These are phyloP conservation scores for Paulownia fortunei DNA, from an alignment of 257 asterid species.

Conservation along the genomic window DNA sequence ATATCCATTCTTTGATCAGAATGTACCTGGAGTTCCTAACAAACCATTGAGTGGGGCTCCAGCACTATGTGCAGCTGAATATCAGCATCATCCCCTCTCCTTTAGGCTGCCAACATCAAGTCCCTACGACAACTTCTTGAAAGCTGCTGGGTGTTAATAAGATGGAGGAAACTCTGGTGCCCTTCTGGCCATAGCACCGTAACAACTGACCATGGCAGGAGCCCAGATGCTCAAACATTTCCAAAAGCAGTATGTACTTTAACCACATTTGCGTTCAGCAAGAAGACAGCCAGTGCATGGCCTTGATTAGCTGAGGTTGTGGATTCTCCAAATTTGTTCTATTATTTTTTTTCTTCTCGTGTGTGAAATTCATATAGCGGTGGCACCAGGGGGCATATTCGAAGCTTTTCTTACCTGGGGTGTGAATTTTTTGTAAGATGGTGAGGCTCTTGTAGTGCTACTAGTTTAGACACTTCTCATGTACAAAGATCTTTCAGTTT, in stretches of 20 bases:
- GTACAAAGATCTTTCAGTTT: slow-evolving; percentile 43
- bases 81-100: slow-evolving; percentile 56
- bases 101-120: slow-evolving; percentile 78
- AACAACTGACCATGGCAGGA: not conserved
- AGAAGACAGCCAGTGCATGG: slow-evolving; percentile 7
- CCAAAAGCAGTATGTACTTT: too few relatives aligned
- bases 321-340: slow-evolving; percentile 24
- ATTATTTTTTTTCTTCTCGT: slow-evolving; percentile 12
- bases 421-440: slow-evolving; percentile 35
- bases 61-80: slow-evolving; percentile 54
- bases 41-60: slow-evolving; percentile 39
- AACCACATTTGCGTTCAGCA: not conserved
- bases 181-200: slow-evolving; percentile 6
- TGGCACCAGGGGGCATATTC: slow-evolving; percentile 24
- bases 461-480: slow-evolving; percentile 43
- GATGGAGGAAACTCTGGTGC: slow-evolving; percentile 2
- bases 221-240: not conserved
- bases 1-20: slow-evolving; percentile 51
- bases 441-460: slow-evolving; percentile 36
- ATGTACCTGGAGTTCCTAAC: slow-evolving; percentile 31
- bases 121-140: slow-evolving; percentile 85
- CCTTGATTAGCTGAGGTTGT: slow-evolving; percentile 18
- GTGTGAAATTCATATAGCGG: slow-evolving; percentile 13
- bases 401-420: slow-evolving; percentile 29
- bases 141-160: slow-evolving; percentile 86